phyloP scores from a whole-genome alignment of 1,139 yeast species.

The Debaryomycetaceae sp. region DNA sequence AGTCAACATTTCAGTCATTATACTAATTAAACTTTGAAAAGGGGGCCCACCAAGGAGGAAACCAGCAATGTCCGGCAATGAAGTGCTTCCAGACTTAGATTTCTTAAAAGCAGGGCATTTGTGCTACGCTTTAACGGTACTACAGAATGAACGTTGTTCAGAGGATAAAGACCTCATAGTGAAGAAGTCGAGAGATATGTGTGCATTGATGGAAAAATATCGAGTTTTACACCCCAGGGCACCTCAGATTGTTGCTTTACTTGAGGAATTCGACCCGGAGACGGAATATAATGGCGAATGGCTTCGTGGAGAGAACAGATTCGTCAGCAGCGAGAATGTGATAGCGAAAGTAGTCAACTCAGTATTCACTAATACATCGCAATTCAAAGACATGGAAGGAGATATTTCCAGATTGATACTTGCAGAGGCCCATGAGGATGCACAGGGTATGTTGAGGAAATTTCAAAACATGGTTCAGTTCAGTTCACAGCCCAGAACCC shows the following conservation, averaged over 20 bases:
- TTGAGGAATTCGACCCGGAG: slow-evolving; percentile 3
- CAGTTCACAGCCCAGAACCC: not conserved
- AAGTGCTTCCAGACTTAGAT: slow-evolving; percentile 5
- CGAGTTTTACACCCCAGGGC: slow-evolving; percentile 16
- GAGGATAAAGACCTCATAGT: not conserved
- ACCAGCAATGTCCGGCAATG: not conserved
- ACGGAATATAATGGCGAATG: slow-evolving; percentile 7
- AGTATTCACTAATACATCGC: not conserved
- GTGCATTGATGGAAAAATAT: slow-evolving; percentile 18
- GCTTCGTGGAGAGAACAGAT: slow-evolving; percentile 2
- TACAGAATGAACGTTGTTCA: slow-evolving; percentile 3
- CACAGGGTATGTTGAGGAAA: not conserved
- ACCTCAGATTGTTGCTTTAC: slow-evolving; percentile 9
- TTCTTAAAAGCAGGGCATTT: slow-evolving; percentile 10
- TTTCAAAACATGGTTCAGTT: not conserved
- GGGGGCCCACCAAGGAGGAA: no score
- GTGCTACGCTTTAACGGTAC: slow-evolving; percentile 2
- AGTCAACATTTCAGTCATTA: not conserved
- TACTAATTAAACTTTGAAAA: no score
- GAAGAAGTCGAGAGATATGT: slow-evolving; percentile 5
- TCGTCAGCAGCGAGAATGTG: not conserved
- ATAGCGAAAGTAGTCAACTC: not conserved
- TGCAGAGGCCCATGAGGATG: not conserved
- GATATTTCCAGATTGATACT: not conserved
- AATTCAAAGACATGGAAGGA: not conserved